Evolutionary conservation across 2,329 filamentous ascomycete genomes (phyloP).

Genomic region (Huntiella decipiens): DNA sequence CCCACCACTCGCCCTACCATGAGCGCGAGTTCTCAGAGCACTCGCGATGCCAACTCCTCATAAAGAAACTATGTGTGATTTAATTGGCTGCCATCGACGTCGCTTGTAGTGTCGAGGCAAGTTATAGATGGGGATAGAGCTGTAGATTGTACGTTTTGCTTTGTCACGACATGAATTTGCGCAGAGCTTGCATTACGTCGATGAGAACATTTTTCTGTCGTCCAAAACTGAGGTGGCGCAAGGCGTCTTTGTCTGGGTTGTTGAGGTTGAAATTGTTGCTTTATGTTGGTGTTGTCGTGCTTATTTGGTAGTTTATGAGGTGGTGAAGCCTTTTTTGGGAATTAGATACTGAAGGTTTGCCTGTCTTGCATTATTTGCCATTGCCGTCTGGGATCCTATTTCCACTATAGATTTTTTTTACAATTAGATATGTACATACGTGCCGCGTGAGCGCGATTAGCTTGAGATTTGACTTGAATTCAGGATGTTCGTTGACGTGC

Average conservation of each 20-base stretch:
- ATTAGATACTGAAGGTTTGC: no score
- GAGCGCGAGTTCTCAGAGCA: slow-evolving; percentile 83
- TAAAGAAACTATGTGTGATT: slow-evolving; percentile 11
- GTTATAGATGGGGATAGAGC: neutral
- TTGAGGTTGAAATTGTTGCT: no score
- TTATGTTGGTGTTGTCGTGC: no score
- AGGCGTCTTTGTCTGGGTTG: no score
- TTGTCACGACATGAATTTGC: neutral
- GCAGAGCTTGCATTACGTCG: no score
- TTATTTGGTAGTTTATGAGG: no score
- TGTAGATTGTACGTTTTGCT: neutral
- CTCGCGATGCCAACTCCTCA: slow-evolving; percentile 54
- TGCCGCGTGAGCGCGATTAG: neutral
- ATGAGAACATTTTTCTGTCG: neutral
- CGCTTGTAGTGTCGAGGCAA: no score
- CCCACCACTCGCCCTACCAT: slow-evolving; percentile 50
- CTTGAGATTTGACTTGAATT: no score
- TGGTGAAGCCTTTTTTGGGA: no score
- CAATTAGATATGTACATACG: neutral
- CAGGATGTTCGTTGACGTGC: no score
- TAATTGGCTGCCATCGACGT: neutral
- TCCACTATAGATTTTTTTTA: slow-evolving; percentile 2
- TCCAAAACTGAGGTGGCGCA: neutral
- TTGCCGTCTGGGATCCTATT: neutral
- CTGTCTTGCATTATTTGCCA: slow-evolving; percentile 1